These are phyloP conservation scores for Metschnikowia matae DNA, from an alignment of 805 yeast species.

Conservation along the genomic window DNA sequence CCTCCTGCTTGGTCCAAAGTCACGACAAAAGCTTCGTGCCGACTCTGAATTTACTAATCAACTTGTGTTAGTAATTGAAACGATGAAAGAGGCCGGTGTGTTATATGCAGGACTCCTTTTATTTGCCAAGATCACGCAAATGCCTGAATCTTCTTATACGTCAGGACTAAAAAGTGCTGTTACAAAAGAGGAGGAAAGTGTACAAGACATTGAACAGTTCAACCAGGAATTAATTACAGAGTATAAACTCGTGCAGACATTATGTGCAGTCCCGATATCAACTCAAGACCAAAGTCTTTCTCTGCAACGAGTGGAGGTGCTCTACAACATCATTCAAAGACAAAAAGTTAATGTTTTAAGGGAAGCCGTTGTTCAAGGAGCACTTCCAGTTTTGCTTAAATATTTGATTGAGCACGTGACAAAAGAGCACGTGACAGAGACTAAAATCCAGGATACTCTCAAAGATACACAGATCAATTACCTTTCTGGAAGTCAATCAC, in stretches of 20 bases:
- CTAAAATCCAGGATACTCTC: background rate
- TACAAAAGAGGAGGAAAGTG: slow-evolving; percentile 21
- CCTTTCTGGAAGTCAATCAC: slow-evolving; percentile 16
- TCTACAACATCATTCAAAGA: slow-evolving; percentile 31
- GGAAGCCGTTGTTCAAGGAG: slow-evolving; percentile 46
- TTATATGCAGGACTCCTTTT: slow-evolving; percentile 42
- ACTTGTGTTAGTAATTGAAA: slow-evolving; percentile 14
- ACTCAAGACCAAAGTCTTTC: background rate
- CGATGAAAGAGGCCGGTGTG: slow-evolving; percentile 13
- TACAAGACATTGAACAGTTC: slow-evolving; percentile 27
- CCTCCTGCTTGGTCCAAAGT: slow-evolving; percentile 12
- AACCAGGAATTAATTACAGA: slow-evolving; percentile 26
- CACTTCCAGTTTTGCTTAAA: slow-evolving; percentile 34
- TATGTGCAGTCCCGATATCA: slow-evolving; percentile 4
- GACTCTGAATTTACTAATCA: slow-evolving; percentile 12
- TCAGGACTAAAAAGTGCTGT: slow-evolving; percentile 33
- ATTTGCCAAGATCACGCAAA: slow-evolving; percentile 36
- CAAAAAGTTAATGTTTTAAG: slow-evolving; percentile 25
- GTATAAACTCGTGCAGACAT: slow-evolving; percentile 19
- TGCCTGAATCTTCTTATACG: slow-evolving; percentile 2
- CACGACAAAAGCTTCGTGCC: slow-evolving; percentile 9
- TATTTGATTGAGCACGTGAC: slow-evolving; percentile 28
- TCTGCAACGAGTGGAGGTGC: slow-evolving; percentile 21
- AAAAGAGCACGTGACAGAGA: slow-evolving; percentile 23
- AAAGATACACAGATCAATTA: too few relatives aligned